Conservation (phyloP, 139 green algal genomes). For the Micractinium conductrix region DNA sequence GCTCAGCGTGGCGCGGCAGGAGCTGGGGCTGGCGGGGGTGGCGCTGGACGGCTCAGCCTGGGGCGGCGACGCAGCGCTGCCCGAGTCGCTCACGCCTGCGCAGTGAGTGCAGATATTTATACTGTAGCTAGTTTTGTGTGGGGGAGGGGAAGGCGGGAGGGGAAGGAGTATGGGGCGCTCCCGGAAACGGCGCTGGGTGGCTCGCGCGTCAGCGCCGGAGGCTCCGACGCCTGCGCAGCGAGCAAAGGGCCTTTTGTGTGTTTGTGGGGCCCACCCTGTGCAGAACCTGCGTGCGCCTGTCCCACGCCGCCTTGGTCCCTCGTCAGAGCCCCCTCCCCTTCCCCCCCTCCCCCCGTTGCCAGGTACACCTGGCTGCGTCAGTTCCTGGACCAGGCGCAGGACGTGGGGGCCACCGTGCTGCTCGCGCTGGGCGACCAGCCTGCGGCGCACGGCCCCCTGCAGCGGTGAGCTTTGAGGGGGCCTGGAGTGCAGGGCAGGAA, state of each 20-base stretch:
- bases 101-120: constrained; percentile 10
- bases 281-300: background rate
- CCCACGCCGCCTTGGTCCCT: background rate
- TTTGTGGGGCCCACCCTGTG: no score
- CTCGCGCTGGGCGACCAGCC: constrained; percentile 24
- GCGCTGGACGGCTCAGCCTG: constrained; percentile 20
- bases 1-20: constrained; percentile 23
- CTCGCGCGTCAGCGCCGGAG: no score
- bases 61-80: background rate
- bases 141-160: background rate
- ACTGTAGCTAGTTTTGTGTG: background rate
- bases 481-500: no score
- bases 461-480: no score
- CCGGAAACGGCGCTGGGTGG: no score
- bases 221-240: no score
- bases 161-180: no score
- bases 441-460: constrained; percentile 31
- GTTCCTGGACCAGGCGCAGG: constrained; percentile 17
- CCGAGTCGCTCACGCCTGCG: background rate
- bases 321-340: background rate
- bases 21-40: constrained; percentile 26
- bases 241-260: no score
- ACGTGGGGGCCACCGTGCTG: constrained; percentile 31
- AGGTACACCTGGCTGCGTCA: constrained; percentile 33
- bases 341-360: background rate